phyloP scores from a whole-genome alignment of 176 grass and related monocot species.

The Aegilops sharonensis region DNA sequence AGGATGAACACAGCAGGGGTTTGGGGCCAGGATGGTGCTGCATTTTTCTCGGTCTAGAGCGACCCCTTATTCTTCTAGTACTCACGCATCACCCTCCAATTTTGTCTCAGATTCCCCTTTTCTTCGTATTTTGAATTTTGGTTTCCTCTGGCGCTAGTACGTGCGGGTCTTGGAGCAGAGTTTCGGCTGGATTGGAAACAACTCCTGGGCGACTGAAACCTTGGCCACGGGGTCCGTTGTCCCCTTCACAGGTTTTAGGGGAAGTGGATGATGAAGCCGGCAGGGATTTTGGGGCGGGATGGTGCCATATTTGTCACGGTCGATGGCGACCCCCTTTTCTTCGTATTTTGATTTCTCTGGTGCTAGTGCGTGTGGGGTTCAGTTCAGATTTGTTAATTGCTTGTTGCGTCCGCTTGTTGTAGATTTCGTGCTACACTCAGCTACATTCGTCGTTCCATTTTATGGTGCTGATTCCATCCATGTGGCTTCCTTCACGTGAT shows the following conservation, averaged over 20 bases:
- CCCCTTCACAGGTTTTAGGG: background rate
- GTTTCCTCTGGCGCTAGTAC: too few relatives aligned
- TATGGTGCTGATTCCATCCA: background rate
- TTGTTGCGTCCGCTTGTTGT: background rate
- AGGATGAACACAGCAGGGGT: too few relatives aligned
- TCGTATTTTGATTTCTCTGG: background rate
- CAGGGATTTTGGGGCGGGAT: background rate
- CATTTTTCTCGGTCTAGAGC: background rate
- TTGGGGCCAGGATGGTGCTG: background rate
- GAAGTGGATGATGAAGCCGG: background rate
- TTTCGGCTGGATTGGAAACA: constrained; percentile 8
- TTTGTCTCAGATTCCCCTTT: background rate
- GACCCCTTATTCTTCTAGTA: background rate
- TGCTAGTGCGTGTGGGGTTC: too few relatives aligned
- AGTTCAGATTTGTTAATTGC: too few relatives aligned
- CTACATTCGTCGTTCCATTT: background rate
- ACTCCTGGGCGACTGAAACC: too few relatives aligned
- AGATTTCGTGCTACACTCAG: background rate
- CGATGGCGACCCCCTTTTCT: background rate
- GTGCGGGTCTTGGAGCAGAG: background rate
- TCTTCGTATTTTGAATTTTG: background rate
- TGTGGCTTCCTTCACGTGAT: background rate
- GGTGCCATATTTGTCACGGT: too few relatives aligned
- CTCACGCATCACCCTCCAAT: background rate
- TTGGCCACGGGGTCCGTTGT: background rate